Evolutionary conservation across 2,329 filamentous ascomycete genomes (phyloP), one percentile per base, ranked within the genome.

Genomic region (Aspergillus oerlinghausenensis): DNA sequence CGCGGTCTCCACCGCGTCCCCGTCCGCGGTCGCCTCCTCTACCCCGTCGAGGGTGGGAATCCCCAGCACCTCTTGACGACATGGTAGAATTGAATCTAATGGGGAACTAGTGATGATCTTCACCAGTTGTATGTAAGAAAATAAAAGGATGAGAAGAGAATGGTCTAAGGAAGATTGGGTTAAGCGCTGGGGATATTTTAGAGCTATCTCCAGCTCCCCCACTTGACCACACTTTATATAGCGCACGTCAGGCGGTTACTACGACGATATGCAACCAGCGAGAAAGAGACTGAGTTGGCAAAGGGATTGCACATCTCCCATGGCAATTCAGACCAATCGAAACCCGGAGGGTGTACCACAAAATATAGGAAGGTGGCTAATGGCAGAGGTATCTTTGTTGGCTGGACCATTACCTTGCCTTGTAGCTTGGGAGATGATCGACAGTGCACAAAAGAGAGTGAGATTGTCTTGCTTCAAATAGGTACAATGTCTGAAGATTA

Each of bases 1-100:
- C 63, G 55, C 68, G 63, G 50, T 65, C 60, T 29, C 64, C 60
- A 11, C 58, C 56, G 47, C 62, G 59, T 21, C 60, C 63, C 11
- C 60, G 59, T 29, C 60, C 64, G 51, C 55, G 58, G 50, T 58
- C 56, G 19, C 62, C 62, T 49, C 52, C 49, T 49, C 54, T 29
- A 43, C 54, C 54, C 21, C 59, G 61, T 19, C 63, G 62, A 23
- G 56, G 58, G 25, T 59, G 57, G 7, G 59, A 54, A 14, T 47
- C 21, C 5, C 23, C 43, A 48, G 51, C 48, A 53, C 60, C 61
- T 55, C 62, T 56, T 17, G 50, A 53, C 26, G 61, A 65, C 61
- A 65, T 65, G 48, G 21, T 54, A 25, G 28, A 17, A 25, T 43
- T 23, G 14, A 45, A 28, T n/a, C 17, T 14, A 38, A 50, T 17